phyloP scores from a whole-genome alignment of 768 basidiomycete species.

The Antrodiella citrinella region DNA sequence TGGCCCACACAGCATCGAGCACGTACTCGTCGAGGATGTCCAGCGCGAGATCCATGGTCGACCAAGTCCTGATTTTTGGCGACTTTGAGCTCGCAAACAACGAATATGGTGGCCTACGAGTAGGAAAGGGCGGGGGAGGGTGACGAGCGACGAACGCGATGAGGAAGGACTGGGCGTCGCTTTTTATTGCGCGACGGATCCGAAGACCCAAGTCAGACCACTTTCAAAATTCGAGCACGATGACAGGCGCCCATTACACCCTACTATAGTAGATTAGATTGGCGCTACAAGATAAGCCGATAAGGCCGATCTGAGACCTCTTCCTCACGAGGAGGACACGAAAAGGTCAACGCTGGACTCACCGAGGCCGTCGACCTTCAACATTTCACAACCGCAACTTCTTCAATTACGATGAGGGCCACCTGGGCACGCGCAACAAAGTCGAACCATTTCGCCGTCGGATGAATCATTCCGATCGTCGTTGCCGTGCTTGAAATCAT shows the following conservation, averaged over 20 bases:
- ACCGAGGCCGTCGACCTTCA: too few species aligned
- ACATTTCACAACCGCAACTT: too few species aligned
- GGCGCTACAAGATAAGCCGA: too few species aligned
- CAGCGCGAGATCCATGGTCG: conserved; percentile 79
- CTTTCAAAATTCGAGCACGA: conserved; percentile 4
- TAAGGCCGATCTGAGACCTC: too few species aligned
- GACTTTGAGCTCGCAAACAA: background rate
- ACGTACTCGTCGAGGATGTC: conserved; percentile 57
- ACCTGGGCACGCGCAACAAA: too few species aligned
- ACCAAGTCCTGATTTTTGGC: conserved; percentile 11
- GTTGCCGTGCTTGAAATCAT: too few species aligned
- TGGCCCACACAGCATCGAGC: conserved; percentile 76
- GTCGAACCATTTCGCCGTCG: too few species aligned
- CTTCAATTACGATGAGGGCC: too few species aligned
- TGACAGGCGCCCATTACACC: background rate
- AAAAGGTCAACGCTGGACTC: too few species aligned
- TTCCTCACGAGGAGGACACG: too few species aligned
- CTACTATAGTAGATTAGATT: background rate
- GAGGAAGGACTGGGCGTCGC: background rate
- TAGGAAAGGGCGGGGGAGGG: background rate
- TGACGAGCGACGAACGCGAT: background rate
- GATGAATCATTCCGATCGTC: too few species aligned
- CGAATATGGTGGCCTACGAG: background rate
- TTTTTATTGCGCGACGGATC: background rate
- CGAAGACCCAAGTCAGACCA: conserved; percentile 14